Evolutionary conservation across 192 early-diverging fungal species (phyloP).

Genomic region (Helicostylum pulchrum): DNA sequence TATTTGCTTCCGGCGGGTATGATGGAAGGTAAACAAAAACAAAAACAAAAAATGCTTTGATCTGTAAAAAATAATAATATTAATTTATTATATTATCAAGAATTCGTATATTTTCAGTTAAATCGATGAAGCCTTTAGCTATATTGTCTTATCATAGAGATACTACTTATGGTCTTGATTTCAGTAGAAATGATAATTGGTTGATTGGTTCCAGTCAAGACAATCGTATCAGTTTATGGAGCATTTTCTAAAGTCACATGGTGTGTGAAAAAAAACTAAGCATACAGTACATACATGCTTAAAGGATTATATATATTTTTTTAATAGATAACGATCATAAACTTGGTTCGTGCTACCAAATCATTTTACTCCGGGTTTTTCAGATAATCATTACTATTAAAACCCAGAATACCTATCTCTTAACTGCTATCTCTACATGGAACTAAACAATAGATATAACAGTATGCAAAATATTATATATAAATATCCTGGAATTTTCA

Average conservation of each 20-base stretch:
- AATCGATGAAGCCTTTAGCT: constrained; percentile 34
- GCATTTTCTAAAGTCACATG: constrained; percentile 13
- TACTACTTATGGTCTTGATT: constrained; percentile 28
- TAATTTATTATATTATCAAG: constrained; percentile 7
- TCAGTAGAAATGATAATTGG: constrained; percentile 18
- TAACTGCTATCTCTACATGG: too few relatives aligned
- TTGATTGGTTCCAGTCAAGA: constrained; percentile 31
- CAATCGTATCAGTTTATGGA: constrained; percentile 38
- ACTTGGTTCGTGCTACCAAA: too few relatives aligned
- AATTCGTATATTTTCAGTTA: constrained; percentile 33
- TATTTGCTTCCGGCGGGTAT: constrained; percentile 36
- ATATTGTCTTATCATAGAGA: constrained; percentile 32
- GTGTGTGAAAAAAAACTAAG: neutral
- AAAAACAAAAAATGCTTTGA: too few relatives aligned
- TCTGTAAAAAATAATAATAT: too few relatives aligned
- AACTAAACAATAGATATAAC: too few relatives aligned
- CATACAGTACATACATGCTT: neutral
- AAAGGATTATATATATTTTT: too few relatives aligned
- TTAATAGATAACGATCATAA: too few relatives aligned
- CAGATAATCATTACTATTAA: too few relatives aligned
- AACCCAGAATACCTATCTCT: too few relatives aligned
- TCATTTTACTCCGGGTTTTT: too few relatives aligned
- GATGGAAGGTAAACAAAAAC: constrained; percentile 29
- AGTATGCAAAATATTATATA: too few relatives aligned
- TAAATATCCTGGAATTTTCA: too few relatives aligned